Evolutionary conservation across 2,329 filamentous ascomycete genomes (phyloP), one percentile per base, ranked within the genome.

Genomic region (Ascochyta rabiei): DNA sequence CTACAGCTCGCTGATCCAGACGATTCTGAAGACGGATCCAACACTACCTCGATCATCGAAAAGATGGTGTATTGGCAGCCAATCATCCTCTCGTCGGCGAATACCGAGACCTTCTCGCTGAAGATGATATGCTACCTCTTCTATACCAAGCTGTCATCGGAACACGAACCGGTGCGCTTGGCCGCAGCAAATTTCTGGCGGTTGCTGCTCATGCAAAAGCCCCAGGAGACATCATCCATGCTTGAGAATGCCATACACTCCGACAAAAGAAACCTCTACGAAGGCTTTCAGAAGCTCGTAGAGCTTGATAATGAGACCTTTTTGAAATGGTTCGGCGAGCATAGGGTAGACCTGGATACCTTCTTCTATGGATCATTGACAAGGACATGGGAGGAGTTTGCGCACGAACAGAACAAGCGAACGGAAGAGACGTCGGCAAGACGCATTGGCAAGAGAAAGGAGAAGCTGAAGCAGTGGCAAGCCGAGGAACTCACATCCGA

Each of bases 21-120:
- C 44, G 87, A 89, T 30, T 76, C 82, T 1, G 80, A 86, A 48
- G 81, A 82, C 2, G 84, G 89, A 53, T 72, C 77, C 6, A 87
- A 91, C 42, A 86, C 87, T 0, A 82, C 89, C 23, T 79, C 83
- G 0, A 91, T 96, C 53, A 84, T 99, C 74, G 84, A 90, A 56
- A 93, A 92, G 70, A 85, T 99, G 66, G 86, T 91, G 0, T 98
- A 97, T 74, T 99, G 95, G 95, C 95, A 98, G 72, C 92, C 91
- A 18, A 90, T 96, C 16, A 86, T 99, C 15, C 80, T 99, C 15
- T 88, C 87, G 2, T 86, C 88, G 4, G 86, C 95, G 15, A 89
- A 90, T 3, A 81, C 84, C 6, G 91, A 96, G 39, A 86, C 90
- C n/a, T 87, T 91, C 9, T 90, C 90, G 68, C 84, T 97, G 67